phyloP scores from a whole-genome alignment of 306 rosid genomes.

The Mimosa bimucronata region DNA sequence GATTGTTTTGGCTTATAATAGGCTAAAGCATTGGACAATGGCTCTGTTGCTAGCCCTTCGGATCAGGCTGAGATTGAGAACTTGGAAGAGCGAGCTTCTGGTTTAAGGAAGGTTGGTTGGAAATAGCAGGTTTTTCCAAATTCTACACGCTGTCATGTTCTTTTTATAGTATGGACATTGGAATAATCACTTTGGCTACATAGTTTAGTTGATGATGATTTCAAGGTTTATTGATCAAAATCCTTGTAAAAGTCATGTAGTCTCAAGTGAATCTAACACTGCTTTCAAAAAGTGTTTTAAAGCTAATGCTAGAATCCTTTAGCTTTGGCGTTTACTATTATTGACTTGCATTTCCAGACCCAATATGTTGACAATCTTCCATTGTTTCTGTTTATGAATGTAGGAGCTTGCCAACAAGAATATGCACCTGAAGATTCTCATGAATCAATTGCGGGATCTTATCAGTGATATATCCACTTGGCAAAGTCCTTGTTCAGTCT shows the following conservation, averaged over 20 bases:
- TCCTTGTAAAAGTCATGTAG: constrained; percentile 11
- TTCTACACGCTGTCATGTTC: constrained; percentile 17
- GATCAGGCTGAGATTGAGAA: constrained; percentile 73
- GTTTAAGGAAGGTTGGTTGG: constrained; percentile 67
- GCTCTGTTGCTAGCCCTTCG: constrained; percentile 54
- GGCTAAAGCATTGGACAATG: constrained; percentile 39
- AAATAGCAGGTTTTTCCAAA: constrained; percentile 4
- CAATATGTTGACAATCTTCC: constrained; percentile 19
- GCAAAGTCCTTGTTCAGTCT: constrained; percentile 68
- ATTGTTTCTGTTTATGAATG: constrained; percentile 21
- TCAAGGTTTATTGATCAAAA: background rate
- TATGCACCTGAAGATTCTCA: constrained; percentile 67
- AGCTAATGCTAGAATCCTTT: constrained; percentile 12
- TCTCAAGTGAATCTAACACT: constrained; percentile 10
- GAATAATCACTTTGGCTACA: background rate
- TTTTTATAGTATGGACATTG: constrained; percentile 21
- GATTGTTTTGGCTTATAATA: constrained; percentile 36
- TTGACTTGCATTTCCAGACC: constrained; percentile 1
- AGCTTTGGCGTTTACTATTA: background rate
- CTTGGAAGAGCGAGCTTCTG: constrained; percentile 69
- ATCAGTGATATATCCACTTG: constrained; percentile 84
- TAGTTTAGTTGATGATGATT: background rate
- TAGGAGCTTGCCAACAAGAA: constrained; percentile 87
- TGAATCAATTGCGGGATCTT: constrained; percentile 81
- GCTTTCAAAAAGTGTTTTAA: background rate